These are phyloP conservation scores for Colletotrichum siamense DNA, from an alignment of 2,329 filamentous ascomycete species.

Conservation along the genomic window DNA sequence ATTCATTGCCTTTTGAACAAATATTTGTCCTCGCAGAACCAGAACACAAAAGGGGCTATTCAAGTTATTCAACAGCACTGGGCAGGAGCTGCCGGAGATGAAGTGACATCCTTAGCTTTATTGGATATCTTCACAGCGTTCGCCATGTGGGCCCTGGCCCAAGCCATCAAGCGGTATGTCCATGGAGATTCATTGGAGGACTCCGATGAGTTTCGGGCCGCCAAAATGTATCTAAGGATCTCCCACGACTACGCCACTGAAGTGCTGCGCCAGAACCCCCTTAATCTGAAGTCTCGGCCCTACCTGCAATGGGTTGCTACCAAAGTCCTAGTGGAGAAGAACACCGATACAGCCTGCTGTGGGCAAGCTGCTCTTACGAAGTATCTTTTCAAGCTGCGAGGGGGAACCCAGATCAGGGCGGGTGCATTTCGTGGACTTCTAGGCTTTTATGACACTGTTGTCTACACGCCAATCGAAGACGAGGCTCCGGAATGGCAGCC, in stretches of 20 bases:
- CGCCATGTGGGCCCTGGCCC: neutral
- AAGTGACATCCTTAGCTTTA: neutral
- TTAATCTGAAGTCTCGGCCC: neutral
- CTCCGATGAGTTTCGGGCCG: neutral
- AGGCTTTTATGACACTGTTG: no score
- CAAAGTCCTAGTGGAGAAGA: neutral
- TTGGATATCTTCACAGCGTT: neutral
- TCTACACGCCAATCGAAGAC: neutral
- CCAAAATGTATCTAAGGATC: neutral
- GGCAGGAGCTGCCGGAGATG: neutral
- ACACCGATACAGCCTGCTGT: neutral
- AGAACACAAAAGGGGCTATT: accelerated
- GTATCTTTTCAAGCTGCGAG: neutral
- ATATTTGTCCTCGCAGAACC: accelerated
- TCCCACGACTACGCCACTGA: neutral
- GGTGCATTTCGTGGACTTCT: neutral
- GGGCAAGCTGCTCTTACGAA: neutral
- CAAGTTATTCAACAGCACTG: neutral
- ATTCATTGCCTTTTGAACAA: neutral
- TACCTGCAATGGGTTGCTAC: neutral
- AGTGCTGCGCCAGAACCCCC: neutral
- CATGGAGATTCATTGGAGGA: no score
- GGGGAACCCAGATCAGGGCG: accelerated
- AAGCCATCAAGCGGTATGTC: no score
- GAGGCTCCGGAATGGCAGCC: neutral